Evolutionary conservation across 768 basidiomycete species (phyloP).

Genomic region (Boletus coccyginus): DNA sequence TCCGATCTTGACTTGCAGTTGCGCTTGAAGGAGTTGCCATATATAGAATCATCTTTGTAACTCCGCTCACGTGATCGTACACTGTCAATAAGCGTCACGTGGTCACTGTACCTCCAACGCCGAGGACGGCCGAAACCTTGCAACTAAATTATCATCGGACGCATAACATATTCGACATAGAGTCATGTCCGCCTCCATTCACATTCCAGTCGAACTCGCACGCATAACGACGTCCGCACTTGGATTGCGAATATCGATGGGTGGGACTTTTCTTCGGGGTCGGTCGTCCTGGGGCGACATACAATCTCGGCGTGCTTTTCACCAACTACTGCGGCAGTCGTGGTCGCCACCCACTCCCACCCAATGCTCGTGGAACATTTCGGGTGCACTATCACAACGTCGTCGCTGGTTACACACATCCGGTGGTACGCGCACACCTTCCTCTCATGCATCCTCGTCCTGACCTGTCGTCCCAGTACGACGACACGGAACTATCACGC

Average conservation of each 20-base stretch:
- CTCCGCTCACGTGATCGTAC: constrained; percentile 5
- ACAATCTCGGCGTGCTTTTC: constrained; percentile 9
- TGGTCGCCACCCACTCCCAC: background rate
- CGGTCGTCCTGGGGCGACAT: background rate
- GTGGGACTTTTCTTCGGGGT: background rate
- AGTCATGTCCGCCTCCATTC: background rate
- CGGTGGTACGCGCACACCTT: constrained; percentile 5
- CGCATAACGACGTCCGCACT: background rate
- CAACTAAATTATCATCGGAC: too few species aligned
- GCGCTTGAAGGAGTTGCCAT: background rate
- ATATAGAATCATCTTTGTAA: background rate
- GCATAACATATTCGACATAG: too few species aligned
- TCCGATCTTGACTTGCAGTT: too few species aligned
- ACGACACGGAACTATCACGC: constrained; percentile 52
- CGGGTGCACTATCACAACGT: background rate
- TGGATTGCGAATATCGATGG: constrained; percentile 3
- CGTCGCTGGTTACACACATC: constrained; percentile 18
- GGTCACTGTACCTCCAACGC: too few species aligned
- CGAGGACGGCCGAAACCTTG: too few species aligned
- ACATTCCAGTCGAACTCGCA: background rate
- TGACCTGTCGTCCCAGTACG: constrained; percentile 4
- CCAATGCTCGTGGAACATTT: background rate
- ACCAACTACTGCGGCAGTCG: constrained; percentile 4
- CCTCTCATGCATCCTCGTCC: background rate
- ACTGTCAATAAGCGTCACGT: background rate